Evolutionary conservation across 2,329 filamentous ascomycete genomes (phyloP).

Genomic region (Xylariaceae sp.): DNA sequence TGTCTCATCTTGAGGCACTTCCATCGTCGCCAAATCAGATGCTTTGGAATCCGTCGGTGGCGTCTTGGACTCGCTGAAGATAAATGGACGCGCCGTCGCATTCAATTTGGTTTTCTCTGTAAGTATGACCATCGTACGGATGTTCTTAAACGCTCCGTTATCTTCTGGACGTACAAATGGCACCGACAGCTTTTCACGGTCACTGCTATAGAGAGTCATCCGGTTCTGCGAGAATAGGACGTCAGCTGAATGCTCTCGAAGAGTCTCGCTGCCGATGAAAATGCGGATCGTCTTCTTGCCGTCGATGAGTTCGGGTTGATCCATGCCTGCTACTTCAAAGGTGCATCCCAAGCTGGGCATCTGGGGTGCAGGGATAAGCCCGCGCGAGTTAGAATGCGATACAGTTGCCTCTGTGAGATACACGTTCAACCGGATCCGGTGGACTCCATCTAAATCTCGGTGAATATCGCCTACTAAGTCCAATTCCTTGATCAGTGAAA

Average conservation of each 20-base stretch:
- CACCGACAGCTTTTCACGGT: slow-evolving; percentile 79
- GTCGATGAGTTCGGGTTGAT: slow-evolving; percentile 45
- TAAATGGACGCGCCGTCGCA: slow-evolving; percentile 43
- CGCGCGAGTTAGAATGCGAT: slow-evolving; percentile 66
- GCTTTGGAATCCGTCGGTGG: slow-evolving; percentile 13
- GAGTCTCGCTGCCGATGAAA: slow-evolving; percentile 82
- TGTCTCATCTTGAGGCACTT: slow-evolving; percentile 28
- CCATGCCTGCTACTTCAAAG: slow-evolving; percentile 66
- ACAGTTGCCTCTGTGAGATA: slow-evolving; percentile 90
- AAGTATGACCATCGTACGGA: slow-evolving; percentile 57
- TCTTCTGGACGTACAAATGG: slow-evolving; percentile 91
- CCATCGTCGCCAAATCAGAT: slow-evolving; percentile 25
- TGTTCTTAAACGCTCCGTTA: slow-evolving; percentile 70
- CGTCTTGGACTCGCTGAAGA: slow-evolving; percentile 35
- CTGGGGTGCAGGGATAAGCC: slow-evolving; percentile 65
- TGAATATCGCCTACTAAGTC: slow-evolving; percentile 63
- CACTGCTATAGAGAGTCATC: slow-evolving; percentile 80
- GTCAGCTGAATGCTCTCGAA: slow-evolving; percentile 83
- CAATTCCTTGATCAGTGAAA: slow-evolving; percentile 67
- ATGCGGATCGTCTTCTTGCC: slow-evolving; percentile 68
- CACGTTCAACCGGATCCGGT: slow-evolving; percentile 70
- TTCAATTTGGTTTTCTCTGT: slow-evolving; percentile 56
- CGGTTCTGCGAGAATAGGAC: slow-evolving; percentile 88
- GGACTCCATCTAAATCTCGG: slow-evolving; percentile 58
- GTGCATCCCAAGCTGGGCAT: slow-evolving; percentile 75